phyloP scores from a whole-genome alignment of 495 filamentous ascomycete species.

The Neurospora discreta region DNA sequence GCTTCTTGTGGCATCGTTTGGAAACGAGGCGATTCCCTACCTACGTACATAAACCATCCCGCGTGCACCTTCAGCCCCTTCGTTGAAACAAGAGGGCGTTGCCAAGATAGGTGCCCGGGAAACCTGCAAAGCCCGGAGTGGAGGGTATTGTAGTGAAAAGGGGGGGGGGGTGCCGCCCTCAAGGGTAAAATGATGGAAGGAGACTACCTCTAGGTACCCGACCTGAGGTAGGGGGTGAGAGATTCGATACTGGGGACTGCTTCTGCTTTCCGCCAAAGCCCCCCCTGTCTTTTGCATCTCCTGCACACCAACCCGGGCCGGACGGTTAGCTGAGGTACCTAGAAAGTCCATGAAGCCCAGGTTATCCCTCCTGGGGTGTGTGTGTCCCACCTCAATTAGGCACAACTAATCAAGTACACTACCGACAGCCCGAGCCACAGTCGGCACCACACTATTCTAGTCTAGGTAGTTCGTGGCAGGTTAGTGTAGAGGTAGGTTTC shows the following conservation, averaged over 20 bases:
- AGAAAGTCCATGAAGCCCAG: too few relatives aligned
- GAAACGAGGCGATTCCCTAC: background rate
- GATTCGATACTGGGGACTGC: background rate
- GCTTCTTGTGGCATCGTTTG: too few relatives aligned
- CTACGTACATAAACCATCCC: background rate
- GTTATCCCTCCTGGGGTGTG: too few relatives aligned
- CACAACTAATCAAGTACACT: too few relatives aligned
- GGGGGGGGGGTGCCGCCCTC: background rate
- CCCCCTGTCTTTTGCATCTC: background rate
- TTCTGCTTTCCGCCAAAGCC: background rate
- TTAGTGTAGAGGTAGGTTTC: background rate
- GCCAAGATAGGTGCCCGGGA: background rate
- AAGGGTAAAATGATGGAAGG: background rate
- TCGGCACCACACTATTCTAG: background rate
- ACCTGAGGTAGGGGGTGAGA: background rate
- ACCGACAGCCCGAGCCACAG: background rate
- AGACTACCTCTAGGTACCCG: too few relatives aligned
- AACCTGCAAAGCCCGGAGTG: background rate
- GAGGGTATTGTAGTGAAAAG: background rate
- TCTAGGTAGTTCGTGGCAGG: too few relatives aligned
- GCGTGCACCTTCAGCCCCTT: background rate
- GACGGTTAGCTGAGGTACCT: background rate
- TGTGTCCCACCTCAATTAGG: too few relatives aligned
- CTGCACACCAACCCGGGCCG: background rate
- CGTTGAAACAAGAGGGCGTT: background rate